phyloP scores from a whole-genome alignment of 768 basidiomycete species.

The Auriscalpium vulgare region DNA sequence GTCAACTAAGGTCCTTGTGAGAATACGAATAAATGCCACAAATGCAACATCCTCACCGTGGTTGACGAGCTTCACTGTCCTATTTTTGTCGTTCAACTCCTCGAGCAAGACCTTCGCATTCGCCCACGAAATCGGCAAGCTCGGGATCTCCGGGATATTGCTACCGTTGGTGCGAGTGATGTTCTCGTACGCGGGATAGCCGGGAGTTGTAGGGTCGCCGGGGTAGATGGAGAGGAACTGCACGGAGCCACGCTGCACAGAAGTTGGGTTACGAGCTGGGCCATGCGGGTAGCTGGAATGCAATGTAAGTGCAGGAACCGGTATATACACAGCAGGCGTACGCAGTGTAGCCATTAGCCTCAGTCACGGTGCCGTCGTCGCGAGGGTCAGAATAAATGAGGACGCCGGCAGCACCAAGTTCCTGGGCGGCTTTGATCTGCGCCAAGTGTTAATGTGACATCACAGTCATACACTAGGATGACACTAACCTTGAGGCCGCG shows the following conservation, averaged over 20 bases:
- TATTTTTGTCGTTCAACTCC: constrained; percentile 36
- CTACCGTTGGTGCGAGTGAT: constrained; percentile 51
- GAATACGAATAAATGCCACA: too few relatives aligned
- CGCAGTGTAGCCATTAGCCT: constrained; percentile 64
- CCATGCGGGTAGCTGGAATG: constrained; percentile 61
- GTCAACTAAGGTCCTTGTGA: constrained; percentile 39
- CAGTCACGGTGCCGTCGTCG: constrained; percentile 76
- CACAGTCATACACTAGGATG: background rate
- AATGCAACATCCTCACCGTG: constrained; percentile 27
- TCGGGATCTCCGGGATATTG: constrained; percentile 71
- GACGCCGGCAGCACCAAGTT: constrained; percentile 69
- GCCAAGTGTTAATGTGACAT: background rate
- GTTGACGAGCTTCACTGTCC: constrained; percentile 49
- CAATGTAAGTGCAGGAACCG: background rate
- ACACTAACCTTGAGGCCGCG: constrained; percentile 75
- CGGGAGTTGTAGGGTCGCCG: constrained; percentile 81
- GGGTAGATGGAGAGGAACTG: constrained; percentile 56
- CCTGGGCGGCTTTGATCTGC: constrained; percentile 76
- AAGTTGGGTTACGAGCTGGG: constrained; percentile 78
- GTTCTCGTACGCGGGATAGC: constrained; percentile 79
- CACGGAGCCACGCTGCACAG: constrained; percentile 82
- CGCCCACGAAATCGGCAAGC: constrained; percentile 83
- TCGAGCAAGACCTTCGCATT: constrained; percentile 62
- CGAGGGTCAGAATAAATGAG: constrained; percentile 83
- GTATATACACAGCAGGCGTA: constrained; percentile 18